Base-by-base conservation (phyloP, 228 moss, liverwort and hornwort genomes). In the Sphagnum magellanicum region DNA sequence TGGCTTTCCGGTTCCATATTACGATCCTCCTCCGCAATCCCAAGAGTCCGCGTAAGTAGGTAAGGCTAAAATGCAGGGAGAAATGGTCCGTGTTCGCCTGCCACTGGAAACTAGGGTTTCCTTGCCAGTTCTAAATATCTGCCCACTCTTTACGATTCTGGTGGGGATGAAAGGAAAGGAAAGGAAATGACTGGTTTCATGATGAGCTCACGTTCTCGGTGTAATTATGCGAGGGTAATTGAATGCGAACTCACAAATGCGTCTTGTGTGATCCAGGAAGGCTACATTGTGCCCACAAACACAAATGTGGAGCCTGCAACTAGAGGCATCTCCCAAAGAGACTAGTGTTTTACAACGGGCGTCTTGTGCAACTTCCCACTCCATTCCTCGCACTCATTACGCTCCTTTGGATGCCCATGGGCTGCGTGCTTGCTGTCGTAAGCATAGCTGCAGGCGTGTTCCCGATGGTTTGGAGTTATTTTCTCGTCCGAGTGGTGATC, bases 331-430 rank as follows among this genome's bases (percentile, higher is more conserved):
- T 84, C 15, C 77, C 77, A 50, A 75, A 48, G 64, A 79, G 80
- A 48, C 63, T 84, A 50, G 69, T 80, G 6, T 84, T 84, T 70
- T 78, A 84, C 61, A 77, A 80, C 50, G 84, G 84, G 59, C 80
- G 84, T 68, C 75, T 84, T 10, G 77, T 79, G 7, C 76, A 75
- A 8, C 77, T 77, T 17, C 84, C 84, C 6, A 77, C 77, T 7
- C 80, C 84, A 3, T 51, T 73, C 51, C 70, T 80, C 57, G 73
- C 80, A 6, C 63, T 84, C 10, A 5, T 80, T 17, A 75, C 71
- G 16, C 77, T 84, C 5, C 49, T 66, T 0, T 84, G 79, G 71
- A 75, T 84, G 55, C 84, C 84, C 4, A 80, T 84, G 51, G 84
- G 84, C 5, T 84, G 80, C 46, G 47, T 77, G 16, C 80, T 84